Evolutionary conservation across 108 stramenopile genomes (phyloP).

Genomic region (Bacterosira constricta): DNA sequence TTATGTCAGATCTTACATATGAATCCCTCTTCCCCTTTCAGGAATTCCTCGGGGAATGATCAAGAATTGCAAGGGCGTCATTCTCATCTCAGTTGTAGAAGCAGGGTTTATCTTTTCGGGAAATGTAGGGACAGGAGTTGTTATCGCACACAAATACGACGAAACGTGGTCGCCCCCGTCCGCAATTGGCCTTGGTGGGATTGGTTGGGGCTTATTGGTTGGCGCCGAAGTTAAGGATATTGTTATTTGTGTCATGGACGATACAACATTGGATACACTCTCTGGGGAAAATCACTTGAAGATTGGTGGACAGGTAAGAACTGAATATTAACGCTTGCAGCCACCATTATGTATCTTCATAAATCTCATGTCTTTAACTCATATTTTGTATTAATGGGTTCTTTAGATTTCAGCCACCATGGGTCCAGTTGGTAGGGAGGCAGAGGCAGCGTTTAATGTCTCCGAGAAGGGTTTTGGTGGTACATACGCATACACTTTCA

Average conservation of each 20-base stretch:
- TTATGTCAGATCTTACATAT: not conserved
- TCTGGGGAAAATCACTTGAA: constrained; percentile 34
- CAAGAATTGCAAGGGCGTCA: constrained; percentile 58
- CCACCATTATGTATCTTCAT: no score
- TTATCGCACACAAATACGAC: constrained; percentile 57
- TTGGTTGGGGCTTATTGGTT: constrained; percentile 56
- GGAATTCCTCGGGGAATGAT: constrained; percentile 63
- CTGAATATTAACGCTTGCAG: no score
- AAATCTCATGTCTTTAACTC: no score
- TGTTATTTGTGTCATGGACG: constrained; percentile 52
- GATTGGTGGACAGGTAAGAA: constrained; percentile 42
- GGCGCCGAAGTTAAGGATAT: constrained; percentile 81
- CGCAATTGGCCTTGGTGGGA: constrained; percentile 66
- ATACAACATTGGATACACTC: constrained; percentile 24
- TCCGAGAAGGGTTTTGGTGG: constrained; percentile 28
- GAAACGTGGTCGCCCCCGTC: constrained; percentile 76
- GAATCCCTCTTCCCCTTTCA: not conserved
- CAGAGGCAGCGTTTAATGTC: constrained; percentile 29
- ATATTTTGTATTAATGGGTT: no score
- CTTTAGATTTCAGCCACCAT: constrained; percentile 30
- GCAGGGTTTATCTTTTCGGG: constrained; percentile 76
- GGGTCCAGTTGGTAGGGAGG: constrained; percentile 44
- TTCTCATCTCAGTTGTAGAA: constrained; percentile 75
- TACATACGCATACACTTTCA: constrained; percentile 56
- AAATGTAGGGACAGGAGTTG: constrained; percentile 70